phyloP scores from a whole-genome alignment of 73 alveolate species.

The Symbiodinium pilosum region DNA sequence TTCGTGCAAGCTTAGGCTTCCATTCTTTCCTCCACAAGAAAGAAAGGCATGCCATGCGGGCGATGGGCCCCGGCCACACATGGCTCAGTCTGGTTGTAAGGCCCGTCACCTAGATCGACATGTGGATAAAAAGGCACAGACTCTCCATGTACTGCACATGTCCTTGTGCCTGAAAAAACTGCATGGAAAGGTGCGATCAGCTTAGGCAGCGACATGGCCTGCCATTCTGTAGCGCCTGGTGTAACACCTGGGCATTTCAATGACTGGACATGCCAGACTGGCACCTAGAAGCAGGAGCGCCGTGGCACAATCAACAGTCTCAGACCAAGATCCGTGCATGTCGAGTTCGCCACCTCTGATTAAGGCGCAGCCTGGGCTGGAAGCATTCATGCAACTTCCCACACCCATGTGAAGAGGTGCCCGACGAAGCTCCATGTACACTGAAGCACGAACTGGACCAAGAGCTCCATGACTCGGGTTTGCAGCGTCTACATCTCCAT shows the following conservation, averaged over 20 bases:
- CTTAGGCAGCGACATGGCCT: not conserved
- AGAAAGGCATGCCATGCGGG: not conserved
- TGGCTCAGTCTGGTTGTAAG: constrained; percentile 31
- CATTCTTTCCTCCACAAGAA: too few relatives aligned
- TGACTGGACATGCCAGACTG: not conserved
- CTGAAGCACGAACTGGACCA: constrained; percentile 9
- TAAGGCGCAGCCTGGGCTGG: not conserved
- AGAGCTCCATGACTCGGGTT: not conserved
- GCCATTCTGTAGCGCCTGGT: constrained; percentile 1
- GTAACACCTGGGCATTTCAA: not conserved
- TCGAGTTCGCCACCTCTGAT: not conserved
- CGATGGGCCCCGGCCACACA: not conserved
- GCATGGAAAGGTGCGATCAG: too few relatives aligned
- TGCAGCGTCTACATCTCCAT: not conserved
- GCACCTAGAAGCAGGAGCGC: not conserved
- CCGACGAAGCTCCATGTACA: not conserved
- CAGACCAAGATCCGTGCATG: not conserved
- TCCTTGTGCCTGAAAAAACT: too few relatives aligned
- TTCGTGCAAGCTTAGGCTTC: too few relatives aligned
- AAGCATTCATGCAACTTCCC: too few relatives aligned
- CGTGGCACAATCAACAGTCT: too few relatives aligned
- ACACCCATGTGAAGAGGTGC: too few relatives aligned
- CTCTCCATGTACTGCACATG: too few relatives aligned
- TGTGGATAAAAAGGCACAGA: too few relatives aligned
- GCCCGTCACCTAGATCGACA: not conserved